Base-by-base conservation (phyloP, 768 basidiomycete genomes). In the Leccinum pellstonianum region DNA sequence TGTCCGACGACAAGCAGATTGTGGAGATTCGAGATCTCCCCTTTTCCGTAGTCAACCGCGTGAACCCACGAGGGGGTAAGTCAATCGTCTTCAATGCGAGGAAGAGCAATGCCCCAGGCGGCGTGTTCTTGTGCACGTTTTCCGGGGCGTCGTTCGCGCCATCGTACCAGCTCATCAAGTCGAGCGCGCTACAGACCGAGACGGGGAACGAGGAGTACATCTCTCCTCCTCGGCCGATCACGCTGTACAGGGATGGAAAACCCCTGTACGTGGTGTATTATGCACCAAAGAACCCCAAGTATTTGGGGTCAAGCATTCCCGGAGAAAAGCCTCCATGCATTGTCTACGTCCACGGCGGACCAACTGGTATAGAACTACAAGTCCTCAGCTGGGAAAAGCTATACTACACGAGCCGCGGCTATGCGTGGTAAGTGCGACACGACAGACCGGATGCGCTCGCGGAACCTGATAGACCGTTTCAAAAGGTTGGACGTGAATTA, bases 401-500 rank as follows among this genome's bases (percentile, higher is more conserved):
- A 62, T 91, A 80, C 64, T 90, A 84, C 62, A 90, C 88, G 0
- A 83, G 82, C 29, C 80, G 87, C 5, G 88, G 89, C 29, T 91
- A 81, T 75, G 87, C 80, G 19, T 90, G 87, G 89, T 88, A 64
- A 55, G 77, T 59, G 38, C 14, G 7, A 17, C 29, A 5, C 3
- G n/a, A 35, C 27, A 4, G 19, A 8, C 14, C 15, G 14, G 5
- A n/a, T 12, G 25, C 14, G 19, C n/a, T n/a, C n/a, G 1, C 48
- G 41, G 43, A 33, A 41, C 41, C 33, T 56, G 23, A 59, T 19
- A 46, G 9, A 17, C 9, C 38, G 9, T 29, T 50, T 11, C 17
- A 15, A 35, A 50, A 85, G 88, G 83, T 64, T 89, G 35, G 87
- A 88, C 56, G 88, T 93, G 47, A 87, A 93, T 65, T 88, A 91